A percentile compares a stretch with the other conserved stretches of the same genome.
These are phyloP conservation scores for Viridothelium virens DNA, from an alignment of 495 filamentous ascomycete genomes.

Conservation along the genomic window DNA sequence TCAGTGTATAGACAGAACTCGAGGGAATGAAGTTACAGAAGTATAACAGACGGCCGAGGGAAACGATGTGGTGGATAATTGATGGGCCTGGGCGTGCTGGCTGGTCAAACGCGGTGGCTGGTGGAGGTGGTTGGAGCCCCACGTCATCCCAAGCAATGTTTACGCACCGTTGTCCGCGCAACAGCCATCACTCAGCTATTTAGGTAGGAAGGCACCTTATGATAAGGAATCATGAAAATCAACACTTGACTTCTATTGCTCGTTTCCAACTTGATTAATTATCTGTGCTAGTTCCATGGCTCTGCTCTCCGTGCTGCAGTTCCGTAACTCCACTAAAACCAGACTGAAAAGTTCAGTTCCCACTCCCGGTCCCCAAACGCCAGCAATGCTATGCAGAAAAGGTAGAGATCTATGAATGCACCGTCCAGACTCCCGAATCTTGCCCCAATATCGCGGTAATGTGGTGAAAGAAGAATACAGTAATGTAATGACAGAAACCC, in stretches of 20 bases:
- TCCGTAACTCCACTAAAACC: no score
- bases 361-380: not conserved
- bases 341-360: no score
- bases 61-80: constrained; percentile 1
- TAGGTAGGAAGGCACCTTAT: not conserved
- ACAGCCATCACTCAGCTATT: not conserved
- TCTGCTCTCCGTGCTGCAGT: not conserved
- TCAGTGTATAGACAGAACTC: not conserved
- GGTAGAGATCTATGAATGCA: not conserved
- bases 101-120: constrained; percentile 6
- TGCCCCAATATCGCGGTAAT: not conserved
- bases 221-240: not conserved
- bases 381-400: not conserved
- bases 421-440: not conserved
- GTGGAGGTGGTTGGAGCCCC: constrained; percentile 8
- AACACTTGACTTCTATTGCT: not conserved
- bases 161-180: constrained; percentile 7
- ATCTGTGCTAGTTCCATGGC: not conserved
- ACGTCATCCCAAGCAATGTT: not conserved
- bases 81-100: not conserved
- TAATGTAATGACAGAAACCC: not conserved
- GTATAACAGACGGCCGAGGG: not conserved
- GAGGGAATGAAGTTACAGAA: not conserved
- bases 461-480: not conserved
- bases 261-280: not conserved